Evolutionary conservation across 129 eudicot genomes (phyloP).

Genomic region (Flaveria sonorensis): DNA sequence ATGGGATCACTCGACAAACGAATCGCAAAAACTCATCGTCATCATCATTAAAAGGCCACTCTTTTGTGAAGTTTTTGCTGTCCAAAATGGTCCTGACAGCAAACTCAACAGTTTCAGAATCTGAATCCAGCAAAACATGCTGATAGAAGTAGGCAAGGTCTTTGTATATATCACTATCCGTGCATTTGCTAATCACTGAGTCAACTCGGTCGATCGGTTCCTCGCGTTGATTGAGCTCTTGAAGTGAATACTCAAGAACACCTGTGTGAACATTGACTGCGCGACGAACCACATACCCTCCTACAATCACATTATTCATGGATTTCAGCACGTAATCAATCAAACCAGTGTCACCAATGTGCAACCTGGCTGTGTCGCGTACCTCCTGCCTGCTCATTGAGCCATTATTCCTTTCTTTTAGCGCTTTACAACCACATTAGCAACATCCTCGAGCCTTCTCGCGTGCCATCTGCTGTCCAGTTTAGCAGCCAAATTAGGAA

Average conservation of each 20-base stretch:
- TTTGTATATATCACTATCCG: slow-evolving; percentile 45
- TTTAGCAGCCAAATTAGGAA: slow-evolving; percentile 63
- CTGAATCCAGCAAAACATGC: slow-evolving; percentile 46
- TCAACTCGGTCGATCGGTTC: slow-evolving; percentile 10
- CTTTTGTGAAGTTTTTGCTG: slow-evolving; percentile 70
- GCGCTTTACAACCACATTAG: slow-evolving; percentile 73
- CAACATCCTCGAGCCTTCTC: slow-evolving; percentile 67
- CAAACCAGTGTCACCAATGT: slow-evolving; percentile 87
- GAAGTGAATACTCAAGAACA: slow-evolving; percentile 63
- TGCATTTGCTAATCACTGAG: slow-evolving; percentile 7
- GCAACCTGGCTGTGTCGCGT: slow-evolving; percentile 72
- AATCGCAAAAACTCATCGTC: slow-evolving; percentile 61
- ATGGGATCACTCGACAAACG: slow-evolving; percentile 46
- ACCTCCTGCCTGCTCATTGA: slow-evolving; percentile 88
- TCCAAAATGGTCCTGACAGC: slow-evolving; percentile 53
- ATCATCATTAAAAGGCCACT: slow-evolving; percentile 70
- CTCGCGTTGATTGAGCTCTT: slow-evolving; percentile 37
- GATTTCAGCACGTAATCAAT: slow-evolving; percentile 81
- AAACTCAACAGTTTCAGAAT: slow-evolving; percentile 41
- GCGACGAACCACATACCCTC: slow-evolving; percentile 55
- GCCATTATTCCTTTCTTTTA: slow-evolving; percentile 52
- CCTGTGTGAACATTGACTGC: slow-evolving; percentile 55
- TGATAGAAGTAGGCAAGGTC: slow-evolving; percentile 55
- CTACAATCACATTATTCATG: slow-evolving; percentile 78
- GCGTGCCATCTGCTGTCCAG: slow-evolving; percentile 87